Conservation (phyloP, 2,329 filamentous ascomycete genomes). For the Fusarium longipes region DNA sequence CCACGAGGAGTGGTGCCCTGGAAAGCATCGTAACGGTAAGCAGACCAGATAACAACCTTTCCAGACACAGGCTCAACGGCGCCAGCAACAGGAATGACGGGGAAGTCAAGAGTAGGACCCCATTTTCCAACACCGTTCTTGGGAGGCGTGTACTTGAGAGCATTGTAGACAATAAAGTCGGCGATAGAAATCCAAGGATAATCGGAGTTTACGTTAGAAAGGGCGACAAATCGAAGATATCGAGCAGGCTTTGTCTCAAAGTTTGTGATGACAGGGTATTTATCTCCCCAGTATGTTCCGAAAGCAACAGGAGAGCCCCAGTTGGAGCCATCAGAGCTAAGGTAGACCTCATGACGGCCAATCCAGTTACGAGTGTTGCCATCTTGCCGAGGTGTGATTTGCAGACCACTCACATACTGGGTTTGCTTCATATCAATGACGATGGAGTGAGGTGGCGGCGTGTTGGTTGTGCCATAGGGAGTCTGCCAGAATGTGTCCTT, state of each 20-base stretch:
- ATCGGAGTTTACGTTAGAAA: conserved; percentile 17
- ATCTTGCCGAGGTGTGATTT: conserved; percentile 32
- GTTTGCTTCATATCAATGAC: conserved; percentile 33
- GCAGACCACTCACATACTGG: conserved; percentile 32
- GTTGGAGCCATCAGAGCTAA: conserved; percentile 31
- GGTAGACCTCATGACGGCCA: conserved; percentile 25
- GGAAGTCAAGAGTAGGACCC: conserved; percentile 38
- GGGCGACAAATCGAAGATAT: conserved; percentile 33
- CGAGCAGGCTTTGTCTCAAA: conserved; percentile 40
- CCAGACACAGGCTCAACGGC: conserved; percentile 35
- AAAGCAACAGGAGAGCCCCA: conserved; percentile 34
- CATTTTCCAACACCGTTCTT: conserved; percentile 28
- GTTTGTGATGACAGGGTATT: conserved; percentile 31
- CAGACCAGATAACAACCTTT: conserved; percentile 37
- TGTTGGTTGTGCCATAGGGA: conserved; percentile 27
- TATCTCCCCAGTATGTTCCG: conserved; percentile 37
- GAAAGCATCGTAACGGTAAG: conserved; percentile 36
- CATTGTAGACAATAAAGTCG: conserved; percentile 33
- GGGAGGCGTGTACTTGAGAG: conserved; percentile 28
- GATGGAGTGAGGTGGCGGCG: conserved; percentile 26
- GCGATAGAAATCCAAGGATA: conserved; percentile 36
- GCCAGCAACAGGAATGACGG: conserved; percentile 36
- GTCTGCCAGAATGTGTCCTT: conserved; percentile 37
- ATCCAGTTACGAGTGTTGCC: conserved; percentile 30
- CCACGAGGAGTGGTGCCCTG: conserved; percentile 28